Percentiles rank a stretch among this genome's conserved stretches.
phyloP scores from a whole-genome alignment of 805 yeast species.

The Wickerhamomyces rabaulensis region DNA sequence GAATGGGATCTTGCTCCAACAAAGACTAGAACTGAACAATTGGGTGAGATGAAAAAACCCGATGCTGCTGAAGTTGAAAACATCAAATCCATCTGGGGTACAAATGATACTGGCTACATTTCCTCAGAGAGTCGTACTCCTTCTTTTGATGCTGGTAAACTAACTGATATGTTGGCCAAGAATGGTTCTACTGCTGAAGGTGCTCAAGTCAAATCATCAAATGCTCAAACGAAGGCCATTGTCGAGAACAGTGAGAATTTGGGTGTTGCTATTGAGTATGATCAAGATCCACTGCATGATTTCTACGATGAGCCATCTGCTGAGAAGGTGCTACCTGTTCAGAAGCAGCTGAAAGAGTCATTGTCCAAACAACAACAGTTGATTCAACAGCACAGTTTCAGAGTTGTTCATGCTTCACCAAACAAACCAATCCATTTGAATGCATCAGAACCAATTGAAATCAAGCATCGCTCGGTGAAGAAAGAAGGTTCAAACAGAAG shows the following conservation, averaged over 20 bases:
- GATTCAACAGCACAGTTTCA: slow-evolving; percentile 2
- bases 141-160: slow-evolving; percentile 12
- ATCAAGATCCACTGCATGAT: slow-evolving; percentile 9
- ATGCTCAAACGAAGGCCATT: slow-evolving; percentile 15
- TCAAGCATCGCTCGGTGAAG: neutral
- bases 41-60: neutral
- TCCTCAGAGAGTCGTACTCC: slow-evolving; percentile 5
- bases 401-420: neutral
- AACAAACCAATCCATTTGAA: slow-evolving; percentile 1
- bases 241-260: slow-evolving; percentile 14
- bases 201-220: slow-evolving; percentile 14
- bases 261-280: slow-evolving; percentile 21
- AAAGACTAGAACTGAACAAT: neutral
- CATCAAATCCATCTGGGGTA: slow-evolving; percentile 21
- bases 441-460: neutral
- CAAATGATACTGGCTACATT: slow-evolving; percentile 2
- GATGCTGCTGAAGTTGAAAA: slow-evolving; percentile 1
- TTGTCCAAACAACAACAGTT: neutral
- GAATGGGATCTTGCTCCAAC: slow-evolving; percentile 22
- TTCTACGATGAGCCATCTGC: neutral
- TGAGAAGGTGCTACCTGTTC: neutral
- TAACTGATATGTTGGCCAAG: slow-evolving; percentile 13
- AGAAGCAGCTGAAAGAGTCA: neutral
- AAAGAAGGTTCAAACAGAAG: neutral
- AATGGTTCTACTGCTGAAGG: slow-evolving; percentile 7